phyloP scores from a whole-genome alignment of 2,329 filamentous ascomycete species.

The Plenodomus tracheiphilus region DNA sequence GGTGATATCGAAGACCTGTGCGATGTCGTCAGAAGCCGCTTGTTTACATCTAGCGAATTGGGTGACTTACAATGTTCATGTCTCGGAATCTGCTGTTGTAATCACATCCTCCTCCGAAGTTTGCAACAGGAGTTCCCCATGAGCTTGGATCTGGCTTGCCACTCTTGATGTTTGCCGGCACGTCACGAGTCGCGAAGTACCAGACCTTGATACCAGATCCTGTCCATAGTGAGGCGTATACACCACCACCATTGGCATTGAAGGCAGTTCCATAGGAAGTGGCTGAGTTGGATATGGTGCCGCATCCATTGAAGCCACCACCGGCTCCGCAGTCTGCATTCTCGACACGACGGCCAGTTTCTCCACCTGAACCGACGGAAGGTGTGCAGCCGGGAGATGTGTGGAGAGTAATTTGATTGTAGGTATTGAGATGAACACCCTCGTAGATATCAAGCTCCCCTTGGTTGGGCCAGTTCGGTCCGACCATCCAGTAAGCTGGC shows the following conservation, averaged over 20 bases:
- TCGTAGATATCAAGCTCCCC: constrained; percentile 44
- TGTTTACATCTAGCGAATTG: background rate
- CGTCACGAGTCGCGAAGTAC: constrained; percentile 47
- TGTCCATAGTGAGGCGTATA: constrained; percentile 50
- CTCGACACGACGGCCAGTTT: constrained; percentile 32
- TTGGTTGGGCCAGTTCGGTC: constrained; percentile 45
- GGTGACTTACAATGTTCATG: constrained; percentile 37
- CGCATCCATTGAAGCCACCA: constrained; percentile 41
- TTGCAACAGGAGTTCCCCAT: constrained; percentile 49
- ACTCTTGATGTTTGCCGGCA: constrained; percentile 48
- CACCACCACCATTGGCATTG: constrained; percentile 48
- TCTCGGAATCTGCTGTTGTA: constrained; percentile 42
- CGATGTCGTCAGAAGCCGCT: constrained; percentile 3
- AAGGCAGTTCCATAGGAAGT: constrained; percentile 45
- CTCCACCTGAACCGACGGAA: constrained; percentile 35
- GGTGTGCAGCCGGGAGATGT: constrained; percentile 41
- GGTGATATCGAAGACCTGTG: constrained; percentile 52
- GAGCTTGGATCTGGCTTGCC: constrained; percentile 46
- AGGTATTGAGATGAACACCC: constrained; percentile 44
- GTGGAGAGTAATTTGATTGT: constrained; percentile 45
- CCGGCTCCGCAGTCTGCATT: constrained; percentile 42
- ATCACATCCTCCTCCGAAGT: constrained; percentile 41
- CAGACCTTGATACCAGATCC: constrained; percentile 51
- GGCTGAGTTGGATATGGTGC: constrained; percentile 28
- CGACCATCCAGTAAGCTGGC: constrained; percentile 46